Percentiles rank a stretch among this genome's conserved stretches.
These are phyloP conservation scores for Aspergillus persii DNA, from an alignment of 2,329 filamentous ascomycete species.

Conservation along the genomic window DNA sequence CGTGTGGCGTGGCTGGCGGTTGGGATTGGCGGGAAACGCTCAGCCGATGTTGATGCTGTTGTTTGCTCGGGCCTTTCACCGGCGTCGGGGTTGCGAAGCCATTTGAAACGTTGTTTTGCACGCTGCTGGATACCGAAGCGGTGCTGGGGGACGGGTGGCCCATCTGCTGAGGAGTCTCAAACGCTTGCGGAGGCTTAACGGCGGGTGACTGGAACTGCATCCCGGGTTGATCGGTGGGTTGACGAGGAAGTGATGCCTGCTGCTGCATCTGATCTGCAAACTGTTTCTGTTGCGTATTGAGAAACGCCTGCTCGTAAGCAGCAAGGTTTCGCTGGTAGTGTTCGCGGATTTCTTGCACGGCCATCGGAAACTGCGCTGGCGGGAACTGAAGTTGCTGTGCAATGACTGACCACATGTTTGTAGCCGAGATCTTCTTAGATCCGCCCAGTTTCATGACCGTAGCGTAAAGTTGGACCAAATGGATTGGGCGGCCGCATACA, in stretches of 20 bases:
- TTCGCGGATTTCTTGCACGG: constrained; percentile 65
- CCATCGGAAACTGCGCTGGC: constrained; percentile 62
- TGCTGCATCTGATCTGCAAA: constrained; percentile 43
- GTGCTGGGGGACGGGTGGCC: constrained; percentile 33
- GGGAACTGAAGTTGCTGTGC: constrained; percentile 62
- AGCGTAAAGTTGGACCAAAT: constrained; percentile 74
- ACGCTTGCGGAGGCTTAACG: constrained; percentile 53
- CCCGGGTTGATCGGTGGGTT: constrained; percentile 35
- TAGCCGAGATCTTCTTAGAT: constrained; percentile 68
- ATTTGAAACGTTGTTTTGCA: constrained; percentile 35
- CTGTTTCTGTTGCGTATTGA: constrained; percentile 46
- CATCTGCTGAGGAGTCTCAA: constrained; percentile 33
- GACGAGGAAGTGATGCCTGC: constrained; percentile 44
- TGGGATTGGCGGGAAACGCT: constrained; percentile 36
- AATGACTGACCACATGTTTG: constrained; percentile 71
- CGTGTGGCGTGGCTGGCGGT: constrained; percentile 28
- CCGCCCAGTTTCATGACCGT: constrained; percentile 74
- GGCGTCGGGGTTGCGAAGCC: constrained; percentile 41
- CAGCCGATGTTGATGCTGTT: constrained; percentile 28
- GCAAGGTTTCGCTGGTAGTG: constrained; percentile 74
- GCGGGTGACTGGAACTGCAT: constrained; percentile 44
- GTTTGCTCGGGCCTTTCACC: constrained; percentile 32
- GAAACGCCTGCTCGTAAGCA: constrained; percentile 65
- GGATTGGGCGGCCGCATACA: constrained; percentile 70
- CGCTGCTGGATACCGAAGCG: constrained; percentile 29